Evolutionary conservation across 2,329 filamentous ascomycete genomes (phyloP), one percentile per base, ranked within the genome.

Genomic region (Fusarium mexicanum): DNA sequence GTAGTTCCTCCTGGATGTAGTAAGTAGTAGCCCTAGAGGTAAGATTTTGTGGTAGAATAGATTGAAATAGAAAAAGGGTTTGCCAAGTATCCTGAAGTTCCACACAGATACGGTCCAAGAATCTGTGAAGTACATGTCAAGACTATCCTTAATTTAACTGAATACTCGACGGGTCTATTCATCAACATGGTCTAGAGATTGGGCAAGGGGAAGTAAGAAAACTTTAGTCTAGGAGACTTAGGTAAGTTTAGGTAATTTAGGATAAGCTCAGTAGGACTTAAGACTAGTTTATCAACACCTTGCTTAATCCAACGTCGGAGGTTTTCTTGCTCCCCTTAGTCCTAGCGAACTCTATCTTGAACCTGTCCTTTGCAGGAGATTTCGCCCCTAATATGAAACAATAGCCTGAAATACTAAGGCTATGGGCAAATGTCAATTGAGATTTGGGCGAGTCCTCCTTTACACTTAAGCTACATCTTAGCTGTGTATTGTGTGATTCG

Each of bases 31-130:
- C n/a, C 6, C n/a, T 10, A 35, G 48, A 10, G 4, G n/a, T 35
- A 24, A 51, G 48, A 18, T 24, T 6, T 11, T 51, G 48, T 51
- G 35, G 8, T 35, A 24, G 31, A 8, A 24, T 35, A 20, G 16
- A 51, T 3, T 35, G 17, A 35, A 31, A 31, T 12, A 22, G 26
- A 35, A 48, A 35, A 35, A 11, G n/a, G 48, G 4, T 16, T 9
- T 8, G 12, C 14, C 18, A 35, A 51, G 17, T 17, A 33, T 12
- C 22, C 22, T 3, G 1, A 51, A 20, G 31, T 51, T 53, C 17
- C 17, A 5, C 14, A 35, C 1, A 20, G 8, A 4, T 8, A 24
- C 2, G 3, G 3, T 16, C n/a, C 13, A 20, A 35, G 17, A 35
- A 8, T 46, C 33, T 5, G 48, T 24, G 12, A 35, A 20, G 31